Percentiles rank a stretch among this genome's conserved stretches.
Conservation (phyloP, 306 rosid genomes). For the Quercus parvula region DNA sequence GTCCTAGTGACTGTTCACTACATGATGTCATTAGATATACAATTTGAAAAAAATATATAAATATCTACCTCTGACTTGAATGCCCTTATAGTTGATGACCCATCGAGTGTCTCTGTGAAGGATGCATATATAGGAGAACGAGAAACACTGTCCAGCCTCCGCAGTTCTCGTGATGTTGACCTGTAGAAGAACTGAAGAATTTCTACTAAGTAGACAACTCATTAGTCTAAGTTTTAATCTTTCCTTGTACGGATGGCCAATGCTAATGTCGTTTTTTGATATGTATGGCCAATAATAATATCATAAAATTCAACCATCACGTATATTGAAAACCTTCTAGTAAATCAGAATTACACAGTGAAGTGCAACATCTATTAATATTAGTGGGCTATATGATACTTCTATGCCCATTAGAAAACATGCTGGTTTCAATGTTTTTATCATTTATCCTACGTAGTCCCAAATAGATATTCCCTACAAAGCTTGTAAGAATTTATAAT, state of each 20-base stretch:
- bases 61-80: slow-evolving; percentile 75
- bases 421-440: background rate
- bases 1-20: background rate
- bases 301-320: background rate
- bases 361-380: background rate
- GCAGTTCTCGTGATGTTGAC: slow-evolving; percentile 90
- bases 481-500: background rate
- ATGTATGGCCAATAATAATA: background rate
- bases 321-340: background rate
- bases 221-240: background rate
- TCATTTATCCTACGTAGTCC: background rate
- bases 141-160: slow-evolving; percentile 92
- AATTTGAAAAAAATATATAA: background rate
- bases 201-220: slow-evolving; percentile 11
- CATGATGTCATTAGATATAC: background rate
- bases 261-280: background rate
- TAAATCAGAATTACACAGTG: background rate
- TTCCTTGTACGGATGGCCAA: background rate
- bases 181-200: slow-evolving; percentile 80
- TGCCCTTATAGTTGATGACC: slow-evolving; percentile 84
- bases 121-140: slow-evolving; percentile 96
- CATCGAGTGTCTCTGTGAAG: slow-evolving; percentile 90
- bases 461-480: background rate
- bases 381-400: too few species aligned
- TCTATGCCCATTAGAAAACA: too few species aligned